phyloP scores from a whole-genome alignment of 73 alveolate genomes.

The Effrenium voratum region DNA sequence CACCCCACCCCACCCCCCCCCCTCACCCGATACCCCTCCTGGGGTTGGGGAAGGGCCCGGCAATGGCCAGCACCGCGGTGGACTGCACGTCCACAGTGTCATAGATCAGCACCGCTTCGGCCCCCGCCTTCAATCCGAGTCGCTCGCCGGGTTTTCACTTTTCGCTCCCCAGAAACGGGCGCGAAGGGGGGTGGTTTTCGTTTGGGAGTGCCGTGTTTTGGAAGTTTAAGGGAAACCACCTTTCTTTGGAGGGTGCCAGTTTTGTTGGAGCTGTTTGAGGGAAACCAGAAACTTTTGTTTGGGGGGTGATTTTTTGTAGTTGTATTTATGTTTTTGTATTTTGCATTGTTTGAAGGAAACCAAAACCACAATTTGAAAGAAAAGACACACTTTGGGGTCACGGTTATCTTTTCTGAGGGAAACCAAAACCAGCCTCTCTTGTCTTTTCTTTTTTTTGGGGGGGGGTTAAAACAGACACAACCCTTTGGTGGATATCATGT shows the following conservation, averaged over 20 bases:
- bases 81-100: conserved; percentile 64
- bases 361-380: neutral
- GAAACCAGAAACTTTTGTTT: too few species aligned
- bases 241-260: neutral
- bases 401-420: neutral
- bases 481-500: too few species aligned
- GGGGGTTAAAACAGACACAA: too few species aligned
- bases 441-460: too few species aligned
- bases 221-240: neutral
- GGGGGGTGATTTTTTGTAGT: neutral
- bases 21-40: neutral
- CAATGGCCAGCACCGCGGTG: conserved; percentile 73
- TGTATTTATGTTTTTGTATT: neutral
- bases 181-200: neutral
- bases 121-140: neutral
- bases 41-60: conserved; percentile 77
- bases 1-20: neutral
- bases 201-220: too few species aligned
- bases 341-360: neutral
- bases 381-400: neutral
- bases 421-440: too few species aligned
- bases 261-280: neutral
- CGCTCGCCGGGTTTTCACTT: neutral
- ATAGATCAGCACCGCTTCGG: conserved; percentile 51
- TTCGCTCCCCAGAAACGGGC: neutral